Conservation (phyloP, 2,329 filamentous ascomycete genomes). For the Fusarium mangiferae region DNA sequence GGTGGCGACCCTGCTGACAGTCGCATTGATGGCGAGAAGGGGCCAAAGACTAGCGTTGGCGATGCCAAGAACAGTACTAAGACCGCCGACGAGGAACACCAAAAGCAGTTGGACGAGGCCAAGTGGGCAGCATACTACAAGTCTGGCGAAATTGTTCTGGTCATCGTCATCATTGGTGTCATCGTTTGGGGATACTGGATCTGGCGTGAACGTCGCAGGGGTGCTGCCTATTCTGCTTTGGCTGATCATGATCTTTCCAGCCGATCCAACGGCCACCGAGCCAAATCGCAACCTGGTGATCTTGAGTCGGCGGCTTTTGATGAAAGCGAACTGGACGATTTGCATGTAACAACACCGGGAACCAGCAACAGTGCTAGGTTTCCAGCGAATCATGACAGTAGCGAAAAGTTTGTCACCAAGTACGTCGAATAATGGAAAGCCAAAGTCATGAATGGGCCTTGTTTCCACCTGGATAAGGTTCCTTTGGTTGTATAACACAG, state of each 20-base stretch:
- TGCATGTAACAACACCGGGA: conserved; percentile 63
- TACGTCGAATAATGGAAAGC: conserved; percentile 21
- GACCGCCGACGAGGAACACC: conserved; percentile 63
- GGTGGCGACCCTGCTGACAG: conserved; percentile 83
- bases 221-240: conserved; percentile 65
- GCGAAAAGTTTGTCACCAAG: conserved; percentile 48
- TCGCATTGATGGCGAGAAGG: conserved; percentile 85
- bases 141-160: conserved; percentile 85
- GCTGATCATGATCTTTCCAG: conserved; percentile 51
- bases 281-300: conserved; percentile 60
- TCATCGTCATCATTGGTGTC: conserved; percentile 81
- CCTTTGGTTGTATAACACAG: conserved; percentile 10
- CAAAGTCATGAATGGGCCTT: neutral
- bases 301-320: conserved; percentile 74
- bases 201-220: conserved; percentile 69
- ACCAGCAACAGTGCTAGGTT: conserved; percentile 60
- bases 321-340: conserved; percentile 71
- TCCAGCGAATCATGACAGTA: conserved; percentile 63
- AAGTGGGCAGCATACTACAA: conserved; percentile 91
- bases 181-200: conserved; percentile 78
- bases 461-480: neutral
- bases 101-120: conserved; percentile 80
- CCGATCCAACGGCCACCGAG: conserved; percentile 59
- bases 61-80: conserved; percentile 69
- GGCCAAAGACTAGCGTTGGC: conserved; percentile 80